These are phyloP conservation scores for Penicillium arizonense DNA, from an alignment of 495 filamentous ascomycete genomes.

Conservation along the genomic window DNA sequence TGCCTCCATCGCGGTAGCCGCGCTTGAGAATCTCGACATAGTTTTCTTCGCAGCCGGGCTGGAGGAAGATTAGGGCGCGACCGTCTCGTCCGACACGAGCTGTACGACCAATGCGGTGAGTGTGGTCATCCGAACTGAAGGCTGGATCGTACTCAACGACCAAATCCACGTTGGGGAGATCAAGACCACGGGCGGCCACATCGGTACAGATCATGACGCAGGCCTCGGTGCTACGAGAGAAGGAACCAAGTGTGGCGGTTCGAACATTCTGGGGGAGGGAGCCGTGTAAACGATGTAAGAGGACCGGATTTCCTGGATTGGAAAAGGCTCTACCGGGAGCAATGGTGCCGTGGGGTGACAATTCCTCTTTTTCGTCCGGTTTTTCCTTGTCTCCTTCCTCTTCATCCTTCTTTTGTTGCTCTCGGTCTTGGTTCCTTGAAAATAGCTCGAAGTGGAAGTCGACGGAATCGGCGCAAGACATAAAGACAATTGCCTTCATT, in stretches of 20 bases:
- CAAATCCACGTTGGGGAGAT: constrained; percentile 89
- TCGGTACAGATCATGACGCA: constrained; percentile 89
- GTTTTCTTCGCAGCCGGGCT: constrained; percentile 85
- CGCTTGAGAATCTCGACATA: constrained; percentile 74
- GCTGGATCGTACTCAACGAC: constrained; percentile 94
- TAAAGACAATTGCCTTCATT: constrained; percentile 94
- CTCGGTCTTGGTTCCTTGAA: constrained; percentile 44
- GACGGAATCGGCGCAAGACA: constrained; percentile 94
- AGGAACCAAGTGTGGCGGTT: constrained; percentile 77
- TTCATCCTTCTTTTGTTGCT: constrained; percentile 26
- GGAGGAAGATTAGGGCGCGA: constrained; percentile 83
- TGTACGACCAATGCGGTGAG: constrained; percentile 92
- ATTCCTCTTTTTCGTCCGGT: constrained; percentile 21
- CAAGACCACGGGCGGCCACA: constrained; percentile 89
- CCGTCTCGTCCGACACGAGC: constrained; percentile 88
- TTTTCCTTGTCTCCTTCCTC: constrained; percentile 18
- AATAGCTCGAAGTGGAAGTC: constrained; percentile 96
- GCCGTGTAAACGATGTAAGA: constrained; percentile 85
- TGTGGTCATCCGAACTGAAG: constrained; percentile 85
- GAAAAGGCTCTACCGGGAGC: constrained; percentile 49
- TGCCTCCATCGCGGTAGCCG: constrained; percentile 55
- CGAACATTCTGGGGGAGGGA: constrained; percentile 87
- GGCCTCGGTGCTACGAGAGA: constrained; percentile 60
- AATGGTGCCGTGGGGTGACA: constrained; percentile 48
- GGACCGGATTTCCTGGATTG: constrained; percentile 54